These are phyloP conservation scores for Phyllosticta capitalensis DNA, from an alignment of 2,329 filamentous ascomycete genomes.

Conservation along the genomic window DNA sequence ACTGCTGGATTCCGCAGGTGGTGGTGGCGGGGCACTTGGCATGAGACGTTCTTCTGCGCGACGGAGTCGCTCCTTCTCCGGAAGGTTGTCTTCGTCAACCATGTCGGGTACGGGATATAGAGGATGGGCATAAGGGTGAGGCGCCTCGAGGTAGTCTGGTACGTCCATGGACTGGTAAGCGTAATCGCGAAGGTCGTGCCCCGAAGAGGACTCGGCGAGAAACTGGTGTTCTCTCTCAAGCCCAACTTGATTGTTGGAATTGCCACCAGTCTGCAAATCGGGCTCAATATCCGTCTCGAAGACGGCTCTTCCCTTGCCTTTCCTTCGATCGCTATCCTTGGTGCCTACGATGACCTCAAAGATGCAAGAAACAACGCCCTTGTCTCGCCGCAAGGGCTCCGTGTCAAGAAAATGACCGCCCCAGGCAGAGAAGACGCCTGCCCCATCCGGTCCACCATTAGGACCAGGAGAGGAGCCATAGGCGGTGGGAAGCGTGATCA, in stretches of 20 bases:
- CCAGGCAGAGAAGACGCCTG: slow-evolving; percentile 43
- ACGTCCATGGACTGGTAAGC: slow-evolving; percentile 15
- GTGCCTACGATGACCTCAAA: slow-evolving; percentile 87
- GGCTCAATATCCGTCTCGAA: slow-evolving; percentile 10
- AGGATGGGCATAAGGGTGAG: slow-evolving; percentile 10
- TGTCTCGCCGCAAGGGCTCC: slow-evolving; percentile 73
- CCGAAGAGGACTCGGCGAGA: background rate
- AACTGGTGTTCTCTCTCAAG: background rate
- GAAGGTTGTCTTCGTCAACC: slow-evolving; percentile 47
- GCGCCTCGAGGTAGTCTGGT: slow-evolving; percentile 9
- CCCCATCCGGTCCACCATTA: slow-evolving; percentile 18
- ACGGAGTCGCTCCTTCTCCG: slow-evolving; percentile 74
- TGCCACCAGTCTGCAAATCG: background rate
- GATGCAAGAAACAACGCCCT: slow-evolving; percentile 77
- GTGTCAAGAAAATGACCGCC: slow-evolving; percentile 75
- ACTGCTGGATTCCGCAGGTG: background rate
- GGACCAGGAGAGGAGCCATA: slow-evolving; percentile 32
- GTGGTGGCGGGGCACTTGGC: slow-evolving; percentile 62
- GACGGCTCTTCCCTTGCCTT: slow-evolving; percentile 35
- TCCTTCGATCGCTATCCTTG: slow-evolving; percentile 55
- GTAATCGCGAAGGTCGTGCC: slow-evolving; percentile 17
- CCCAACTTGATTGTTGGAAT: background rate
- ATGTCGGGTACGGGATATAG: slow-evolving; percentile 3
- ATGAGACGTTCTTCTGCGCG: slow-evolving; percentile 69
- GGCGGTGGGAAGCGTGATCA: slow-evolving; percentile 31